Percentiles rank a stretch among this genome's conserved stretches.
Evolutionary conservation across 305 asterid genomes (phyloP).

Genomic region (Euphrasia arctica): DNA sequence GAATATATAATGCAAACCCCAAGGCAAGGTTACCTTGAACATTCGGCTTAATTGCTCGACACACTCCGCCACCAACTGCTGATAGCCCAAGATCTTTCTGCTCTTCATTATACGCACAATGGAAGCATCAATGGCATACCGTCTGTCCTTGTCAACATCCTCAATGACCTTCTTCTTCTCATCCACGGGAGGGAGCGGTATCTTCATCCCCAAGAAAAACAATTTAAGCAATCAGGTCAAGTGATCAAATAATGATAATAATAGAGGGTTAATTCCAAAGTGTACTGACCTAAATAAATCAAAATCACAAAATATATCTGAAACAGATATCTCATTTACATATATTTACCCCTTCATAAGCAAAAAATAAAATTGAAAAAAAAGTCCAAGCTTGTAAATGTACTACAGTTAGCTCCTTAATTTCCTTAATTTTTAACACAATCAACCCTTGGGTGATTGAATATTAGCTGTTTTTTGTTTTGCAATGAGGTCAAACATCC

Average conservation of each 20-base stretch:
- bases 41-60: slow-evolving; percentile 88
- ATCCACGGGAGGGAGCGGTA: slow-evolving; percentile 96
- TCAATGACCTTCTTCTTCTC: slow-evolving; percentile 96
- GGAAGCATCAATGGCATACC: slow-evolving; percentile 94
- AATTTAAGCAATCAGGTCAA: background rate
- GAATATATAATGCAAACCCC: background rate
- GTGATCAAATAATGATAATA: background rate
- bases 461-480: background rate
- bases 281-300: background rate
- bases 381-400: no score
- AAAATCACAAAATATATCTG: background rate
- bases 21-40: slow-evolving; percentile 67
- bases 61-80: slow-evolving; percentile 92
- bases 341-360: no score
- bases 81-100: slow-evolving; percentile 86
- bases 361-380: no score
- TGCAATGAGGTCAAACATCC: background rate
- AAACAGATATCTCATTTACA: no score
- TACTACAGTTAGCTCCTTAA: no score
- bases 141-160: slow-evolving; percentile 92
- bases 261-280: background rate
- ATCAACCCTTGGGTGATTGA: background rate
- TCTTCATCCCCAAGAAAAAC: slow-evolving; percentile 40
- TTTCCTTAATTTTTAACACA: background rate
- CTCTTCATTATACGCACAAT: slow-evolving; percentile 98